Evolutionary conservation across 140 eudicot species (phyloP).

Genomic region (Stevia rebaudiana): DNA sequence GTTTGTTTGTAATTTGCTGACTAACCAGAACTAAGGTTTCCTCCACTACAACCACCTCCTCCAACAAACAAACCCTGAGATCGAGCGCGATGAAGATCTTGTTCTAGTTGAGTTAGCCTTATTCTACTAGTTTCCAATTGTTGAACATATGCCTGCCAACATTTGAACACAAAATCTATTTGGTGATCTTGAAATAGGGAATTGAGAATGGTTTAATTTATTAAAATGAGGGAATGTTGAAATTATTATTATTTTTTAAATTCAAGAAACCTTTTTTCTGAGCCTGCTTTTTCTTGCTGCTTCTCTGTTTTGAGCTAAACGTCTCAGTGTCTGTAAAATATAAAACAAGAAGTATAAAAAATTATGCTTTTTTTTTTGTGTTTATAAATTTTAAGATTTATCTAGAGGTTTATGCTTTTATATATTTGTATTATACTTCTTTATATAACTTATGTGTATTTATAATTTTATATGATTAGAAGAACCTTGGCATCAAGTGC

Average conservation of each 20-base stretch:
- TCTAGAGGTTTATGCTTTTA: background rate
- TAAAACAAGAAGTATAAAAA: background rate
- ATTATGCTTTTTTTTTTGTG: background rate
- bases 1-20: background rate
- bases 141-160: constrained; percentile 78
- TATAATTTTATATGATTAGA: constrained; percentile 6
- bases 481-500: constrained; percentile 73
- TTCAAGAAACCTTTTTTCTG: constrained; percentile 68
- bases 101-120: constrained; percentile 83
- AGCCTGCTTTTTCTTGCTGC: constrained; percentile 97
- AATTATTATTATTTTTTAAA: background rate
- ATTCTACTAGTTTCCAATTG: constrained; percentile 87
- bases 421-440: background rate
- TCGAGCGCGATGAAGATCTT: constrained; percentile 82
- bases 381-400: background rate
- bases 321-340: constrained; percentile 70
- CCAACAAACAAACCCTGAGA: constrained; percentile 82
- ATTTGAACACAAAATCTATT: background rate
- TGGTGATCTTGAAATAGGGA: background rate
- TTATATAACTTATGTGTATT: background rate
- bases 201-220: background rate
- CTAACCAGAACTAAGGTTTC: constrained; percentile 79
- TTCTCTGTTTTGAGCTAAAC: constrained; percentile 98
- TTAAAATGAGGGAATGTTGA: background rate
- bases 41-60: constrained; percentile 60